phyloP scores from a whole-genome alignment of 768 basidiomycete genomes.

The Rhizopogon vulgaris region DNA sequence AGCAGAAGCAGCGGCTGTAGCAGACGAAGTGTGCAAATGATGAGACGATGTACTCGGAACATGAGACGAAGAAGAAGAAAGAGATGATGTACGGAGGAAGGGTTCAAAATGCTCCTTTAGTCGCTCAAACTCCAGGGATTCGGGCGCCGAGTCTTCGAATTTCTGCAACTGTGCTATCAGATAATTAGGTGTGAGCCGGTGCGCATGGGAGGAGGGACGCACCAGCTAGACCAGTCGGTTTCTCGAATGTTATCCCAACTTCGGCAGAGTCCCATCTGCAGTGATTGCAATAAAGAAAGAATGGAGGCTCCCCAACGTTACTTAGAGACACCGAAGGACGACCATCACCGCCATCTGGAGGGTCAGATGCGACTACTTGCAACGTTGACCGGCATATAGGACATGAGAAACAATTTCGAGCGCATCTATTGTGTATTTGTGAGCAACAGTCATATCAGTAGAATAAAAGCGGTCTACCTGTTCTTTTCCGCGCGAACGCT shows the following conservation, averaged over 20 bases:
- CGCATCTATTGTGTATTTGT: slow-evolving; percentile 58
- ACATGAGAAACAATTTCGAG: slow-evolving; percentile 95
- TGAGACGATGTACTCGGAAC: slow-evolving; percentile 51
- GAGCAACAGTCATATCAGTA: not conserved
- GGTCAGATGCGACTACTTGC: slow-evolving; percentile 87
- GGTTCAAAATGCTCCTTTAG: slow-evolving; percentile 97
- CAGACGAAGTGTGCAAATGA: slow-evolving; percentile 70
- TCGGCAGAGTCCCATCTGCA: slow-evolving; percentile 95
- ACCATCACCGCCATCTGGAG: slow-evolving; percentile 52
- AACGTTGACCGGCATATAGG: slow-evolving; percentile 89
- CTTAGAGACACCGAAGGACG: slow-evolving; percentile 47
- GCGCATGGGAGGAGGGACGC: slow-evolving; percentile 14
- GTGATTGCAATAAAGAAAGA: slow-evolving; percentile 85
- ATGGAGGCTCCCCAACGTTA: slow-evolving; percentile 78
- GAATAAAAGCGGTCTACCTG: slow-evolving; percentile 42
- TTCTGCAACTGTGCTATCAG: slow-evolving; percentile 84
- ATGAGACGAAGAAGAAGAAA: slow-evolving; percentile 62
- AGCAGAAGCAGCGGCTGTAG: slow-evolving; percentile 85
- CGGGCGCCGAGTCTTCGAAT: slow-evolving; percentile 79
- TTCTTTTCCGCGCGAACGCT: slow-evolving; percentile 99
- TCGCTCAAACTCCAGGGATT: slow-evolving; percentile 85
- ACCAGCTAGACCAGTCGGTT: slow-evolving; percentile 94
- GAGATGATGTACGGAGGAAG: slow-evolving; percentile 78
- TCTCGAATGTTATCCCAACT: slow-evolving; percentile 90
- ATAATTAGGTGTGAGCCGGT: slow-evolving; percentile 1